Evolutionary conservation across 2,329 filamentous ascomycete species (phyloP).

Genomic region (Didymella exigua): DNA sequence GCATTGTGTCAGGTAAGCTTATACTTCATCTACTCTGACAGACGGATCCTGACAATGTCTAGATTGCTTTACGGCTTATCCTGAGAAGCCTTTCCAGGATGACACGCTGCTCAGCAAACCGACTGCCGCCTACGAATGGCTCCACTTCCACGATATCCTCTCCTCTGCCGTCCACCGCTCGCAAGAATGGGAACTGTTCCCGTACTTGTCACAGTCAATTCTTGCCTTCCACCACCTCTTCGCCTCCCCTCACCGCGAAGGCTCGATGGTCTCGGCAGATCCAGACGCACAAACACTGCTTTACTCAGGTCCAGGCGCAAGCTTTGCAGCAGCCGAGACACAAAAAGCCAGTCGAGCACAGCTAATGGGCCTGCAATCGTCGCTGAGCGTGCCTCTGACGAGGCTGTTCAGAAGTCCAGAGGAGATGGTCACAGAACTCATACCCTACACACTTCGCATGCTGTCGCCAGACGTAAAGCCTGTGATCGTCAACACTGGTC

Average conservation of each 20-base stretch:
- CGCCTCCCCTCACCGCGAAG: constrained; percentile 63
- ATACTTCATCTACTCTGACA: neutral
- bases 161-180: constrained; percentile 78
- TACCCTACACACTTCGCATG: constrained; percentile 84
- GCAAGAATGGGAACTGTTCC: constrained; percentile 90
- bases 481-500: constrained; percentile 73
- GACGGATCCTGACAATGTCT: constrained; percentile 17
- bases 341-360: constrained; percentile 77
- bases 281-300: constrained; percentile 62
- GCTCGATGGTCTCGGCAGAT: constrained; percentile 48
- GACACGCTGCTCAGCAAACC: constrained; percentile 91
- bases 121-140: constrained; percentile 86
- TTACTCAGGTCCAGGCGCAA: constrained; percentile 81
- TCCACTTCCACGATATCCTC: constrained; percentile 87
- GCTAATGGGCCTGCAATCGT: constrained; percentile 73
- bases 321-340: constrained; percentile 80
- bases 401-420: constrained; percentile 80
- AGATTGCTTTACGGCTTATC: constrained; percentile 86
- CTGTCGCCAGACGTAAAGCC: constrained; percentile 90
- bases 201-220: constrained; percentile 84
- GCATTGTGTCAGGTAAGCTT: constrained; percentile 66
- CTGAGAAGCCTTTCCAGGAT: constrained; percentile 87
- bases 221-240: constrained; percentile 93
- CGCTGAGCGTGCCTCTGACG: constrained; percentile 72
- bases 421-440: constrained; percentile 77